These are phyloP conservation scores for Kodamaea neixiangensis DNA, from an alignment of 805 yeast genomes.

Conservation along the genomic window DNA sequence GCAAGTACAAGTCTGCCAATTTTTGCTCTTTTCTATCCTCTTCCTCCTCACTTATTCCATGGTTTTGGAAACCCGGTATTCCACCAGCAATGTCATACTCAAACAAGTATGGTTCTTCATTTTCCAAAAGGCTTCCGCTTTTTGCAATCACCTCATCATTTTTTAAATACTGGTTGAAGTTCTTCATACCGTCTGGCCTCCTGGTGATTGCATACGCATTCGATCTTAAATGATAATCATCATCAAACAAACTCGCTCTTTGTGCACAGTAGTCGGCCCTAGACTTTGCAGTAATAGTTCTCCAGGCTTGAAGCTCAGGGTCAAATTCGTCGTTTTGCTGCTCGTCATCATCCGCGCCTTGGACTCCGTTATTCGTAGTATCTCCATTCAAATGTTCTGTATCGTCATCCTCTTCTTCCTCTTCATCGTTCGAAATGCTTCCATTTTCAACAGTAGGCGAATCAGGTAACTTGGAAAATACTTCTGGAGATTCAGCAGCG, in stretches of 20 bases:
- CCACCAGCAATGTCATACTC: constrained; percentile 88
- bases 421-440: constrained; percentile 21
- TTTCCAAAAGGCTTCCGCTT: constrained; percentile 48
- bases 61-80: constrained; percentile 62
- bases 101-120: constrained; percentile 63
- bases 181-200: constrained; percentile 66
- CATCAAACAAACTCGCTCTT: constrained; percentile 65
- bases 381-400: constrained; percentile 6
- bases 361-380: neutral
- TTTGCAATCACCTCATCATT: constrained; percentile 43
- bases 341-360: constrained; percentile 27
- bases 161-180: constrained; percentile 48
- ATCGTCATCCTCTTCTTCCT: constrained; percentile 42
- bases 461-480: constrained; percentile 3
- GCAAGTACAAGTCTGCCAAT: constrained; percentile 36
- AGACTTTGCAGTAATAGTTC: constrained; percentile 73
- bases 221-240: constrained; percentile 55
- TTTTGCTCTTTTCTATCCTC: constrained; percentile 40
- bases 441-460: constrained; percentile 26
- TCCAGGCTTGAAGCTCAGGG: constrained; percentile 81
- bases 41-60: constrained; percentile 49
- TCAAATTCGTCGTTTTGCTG: constrained; percentile 68
- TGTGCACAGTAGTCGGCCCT: constrained; percentile 73
- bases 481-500: constrained; percentile 14
- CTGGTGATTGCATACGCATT: constrained; percentile 73